Evolutionary conservation across 2,329 filamentous ascomycete species (phyloP).

Genomic region (Aspergillus latus): DNA sequence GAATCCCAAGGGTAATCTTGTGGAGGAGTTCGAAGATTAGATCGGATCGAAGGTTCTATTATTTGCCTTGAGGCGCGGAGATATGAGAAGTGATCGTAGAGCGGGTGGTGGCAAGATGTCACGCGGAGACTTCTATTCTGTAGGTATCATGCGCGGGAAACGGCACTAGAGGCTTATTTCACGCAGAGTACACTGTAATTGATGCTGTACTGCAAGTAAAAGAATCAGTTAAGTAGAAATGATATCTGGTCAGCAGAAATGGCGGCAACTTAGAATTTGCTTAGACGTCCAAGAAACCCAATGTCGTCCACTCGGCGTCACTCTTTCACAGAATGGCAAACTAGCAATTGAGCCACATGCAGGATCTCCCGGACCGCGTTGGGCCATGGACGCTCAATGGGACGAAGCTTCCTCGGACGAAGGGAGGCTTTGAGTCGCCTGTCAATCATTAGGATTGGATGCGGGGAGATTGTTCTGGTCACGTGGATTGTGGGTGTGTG

Average conservation of each 20-base stretch:
- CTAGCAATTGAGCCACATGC: neutral
- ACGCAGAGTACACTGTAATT: neutral
- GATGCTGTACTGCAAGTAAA: neutral
- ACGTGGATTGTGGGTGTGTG: neutral
- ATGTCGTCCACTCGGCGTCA: neutral
- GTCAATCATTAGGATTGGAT: neutral
- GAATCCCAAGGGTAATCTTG: neutral
- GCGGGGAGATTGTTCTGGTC: neutral
- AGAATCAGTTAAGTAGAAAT: neutral
- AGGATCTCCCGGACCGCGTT: neutral
- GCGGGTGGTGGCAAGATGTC: slow-evolving; percentile 2
- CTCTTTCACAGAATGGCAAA: neutral
- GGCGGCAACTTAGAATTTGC: slow-evolving; percentile 3
- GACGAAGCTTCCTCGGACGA: slow-evolving; percentile 11
- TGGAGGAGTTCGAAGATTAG: neutral
- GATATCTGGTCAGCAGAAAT: neutral
- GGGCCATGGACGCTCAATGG: neutral
- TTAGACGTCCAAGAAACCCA: slow-evolving; percentile 2
- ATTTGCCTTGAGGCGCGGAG: neutral
- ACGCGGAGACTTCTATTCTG: neutral
- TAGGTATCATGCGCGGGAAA: slow-evolving; percentile 6
- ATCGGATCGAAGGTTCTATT: neutral
- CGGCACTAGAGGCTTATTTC: slow-evolving; percentile 2
- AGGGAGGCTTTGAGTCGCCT: slow-evolving; percentile 6
- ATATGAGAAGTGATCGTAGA: neutral